A percentile compares a stretch with the other conserved stretches of the same genome.
Evolutionary conservation across 2,329 filamentous ascomycete genomes (phyloP).

Genomic region (Fusarium papillatum): DNA sequence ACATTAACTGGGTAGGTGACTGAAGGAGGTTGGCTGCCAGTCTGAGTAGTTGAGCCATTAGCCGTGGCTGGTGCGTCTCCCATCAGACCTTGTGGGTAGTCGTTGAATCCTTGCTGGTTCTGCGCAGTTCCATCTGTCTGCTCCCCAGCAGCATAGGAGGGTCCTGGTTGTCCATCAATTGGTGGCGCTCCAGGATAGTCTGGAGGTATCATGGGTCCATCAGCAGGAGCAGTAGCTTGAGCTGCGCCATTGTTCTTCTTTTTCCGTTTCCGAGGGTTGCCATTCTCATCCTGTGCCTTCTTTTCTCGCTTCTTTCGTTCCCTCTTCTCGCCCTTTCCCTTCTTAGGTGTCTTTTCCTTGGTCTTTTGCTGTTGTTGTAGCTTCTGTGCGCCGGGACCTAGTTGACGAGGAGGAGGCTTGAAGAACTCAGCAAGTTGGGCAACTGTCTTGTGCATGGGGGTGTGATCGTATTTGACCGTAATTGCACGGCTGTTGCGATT

Average conservation of each 20-base stretch:
- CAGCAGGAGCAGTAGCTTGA: constrained; percentile 24
- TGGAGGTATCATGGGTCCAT: constrained; percentile 25
- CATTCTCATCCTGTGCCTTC: constrained; percentile 42
- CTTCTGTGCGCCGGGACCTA: constrained; percentile 44
- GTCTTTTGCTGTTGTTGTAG: constrained; percentile 37
- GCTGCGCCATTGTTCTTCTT: constrained; percentile 42
- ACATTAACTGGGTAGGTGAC: constrained; percentile 49
- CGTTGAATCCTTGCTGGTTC: constrained; percentile 18
- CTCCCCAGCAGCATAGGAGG: constrained; percentile 18
- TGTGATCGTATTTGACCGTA: constrained; percentile 68
- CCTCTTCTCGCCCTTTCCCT: constrained; percentile 47
- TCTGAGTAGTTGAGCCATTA: constrained; percentile 21
- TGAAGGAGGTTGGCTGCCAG: constrained; percentile 16
- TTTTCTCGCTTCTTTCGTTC: constrained; percentile 26
- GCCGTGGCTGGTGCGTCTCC: constrained; percentile 10
- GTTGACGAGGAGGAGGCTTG: constrained; percentile 57
- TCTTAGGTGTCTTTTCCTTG: constrained; percentile 44
- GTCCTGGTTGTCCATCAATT: constrained; percentile 14
- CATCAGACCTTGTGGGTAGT: constrained; percentile 35
- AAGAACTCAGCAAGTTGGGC: constrained; percentile 62
- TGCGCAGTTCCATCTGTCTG: constrained; percentile 14
- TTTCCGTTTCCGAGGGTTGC: constrained; percentile 45
- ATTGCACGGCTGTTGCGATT: constrained; percentile 61
- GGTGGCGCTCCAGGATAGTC: constrained; percentile 21
- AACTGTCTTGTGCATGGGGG: constrained; percentile 69